Evolutionary conservation across 768 basidiomycete genomes (phyloP).

Genomic region (Neoboletus brunneissimus): DNA sequence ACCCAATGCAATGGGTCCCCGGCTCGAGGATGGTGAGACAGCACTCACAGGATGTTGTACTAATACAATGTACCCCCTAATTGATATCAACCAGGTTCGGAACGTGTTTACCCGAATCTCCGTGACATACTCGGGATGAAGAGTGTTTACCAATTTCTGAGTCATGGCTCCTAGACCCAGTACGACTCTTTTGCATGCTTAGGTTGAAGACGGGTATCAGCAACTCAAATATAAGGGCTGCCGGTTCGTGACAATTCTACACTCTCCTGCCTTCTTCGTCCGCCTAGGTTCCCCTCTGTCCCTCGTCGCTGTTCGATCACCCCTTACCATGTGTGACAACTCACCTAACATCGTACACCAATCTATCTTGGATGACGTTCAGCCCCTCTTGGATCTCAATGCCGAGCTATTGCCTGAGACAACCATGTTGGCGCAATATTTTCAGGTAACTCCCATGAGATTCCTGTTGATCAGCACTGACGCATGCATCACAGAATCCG

Average conservation of each 20-base stretch:
- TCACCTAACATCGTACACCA: background rate
- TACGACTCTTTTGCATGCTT: background rate
- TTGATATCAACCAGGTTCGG: background rate
- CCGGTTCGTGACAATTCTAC: background rate
- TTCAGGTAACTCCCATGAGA: background rate
- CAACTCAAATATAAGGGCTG: slow-evolving; percentile 3
- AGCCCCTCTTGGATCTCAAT: background rate
- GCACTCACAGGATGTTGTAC: background rate
- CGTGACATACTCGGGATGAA: background rate
- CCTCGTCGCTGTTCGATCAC: background rate
- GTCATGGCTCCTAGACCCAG: background rate
- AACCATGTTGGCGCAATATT: background rate
- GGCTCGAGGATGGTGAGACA: background rate
- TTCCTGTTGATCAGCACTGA: background rate
- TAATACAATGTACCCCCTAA: background rate
- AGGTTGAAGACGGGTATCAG: background rate
- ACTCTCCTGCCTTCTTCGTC: background rate
- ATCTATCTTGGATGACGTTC: background rate
- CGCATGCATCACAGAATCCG: background rate
- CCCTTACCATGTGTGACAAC: background rate
- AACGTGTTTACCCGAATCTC: background rate
- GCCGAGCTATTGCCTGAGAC: background rate
- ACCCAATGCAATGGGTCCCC: background rate
- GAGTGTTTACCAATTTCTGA: background rate
- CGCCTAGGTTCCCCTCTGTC: background rate